Base-by-base conservation (phyloP, 2,329 filamentous ascomycete genomes). In the Arthrinium puccinioides region DNA sequence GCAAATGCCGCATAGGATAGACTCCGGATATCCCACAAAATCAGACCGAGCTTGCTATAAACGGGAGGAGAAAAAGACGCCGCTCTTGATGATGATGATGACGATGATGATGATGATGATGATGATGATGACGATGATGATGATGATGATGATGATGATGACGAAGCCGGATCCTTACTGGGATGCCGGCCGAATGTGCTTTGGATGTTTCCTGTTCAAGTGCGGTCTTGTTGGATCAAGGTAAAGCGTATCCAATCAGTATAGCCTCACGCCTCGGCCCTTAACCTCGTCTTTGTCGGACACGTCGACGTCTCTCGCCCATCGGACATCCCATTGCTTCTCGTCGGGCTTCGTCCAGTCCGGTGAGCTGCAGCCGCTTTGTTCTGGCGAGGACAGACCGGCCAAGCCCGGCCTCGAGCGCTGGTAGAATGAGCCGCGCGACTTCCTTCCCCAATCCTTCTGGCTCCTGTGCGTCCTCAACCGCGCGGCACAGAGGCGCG, bases 281-380 rank as follows among this genome's bases (percentile, higher is more conserved):
- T 3, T n/a, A 6, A 20, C 33, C 10, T 19, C 25, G 33, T n/a
- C 33, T 24, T 36, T 28, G 16, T 36, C 33, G 7, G 19, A 18
- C 14, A 20, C 33, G 24, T n/a, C 19, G 8, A 24, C 20, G 19
- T 36, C 33, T n/a, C 33, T 26, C 6, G 33, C 33, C 33, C 33
- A 36, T 18, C 33, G 33, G 7, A 36, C 33, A 21, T 36, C 33
- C 33, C 33, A 36, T 26, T 36, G 23, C 24, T 36, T 36, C 24
- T 36, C 33, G 3, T 28, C 24, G 25, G 8, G 13, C 25, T 27
- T 27, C 28, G 33, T 18, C 23, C 26, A 20, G 19, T 26, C 24
- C 18, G 28, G 16, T 16, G 28, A 20, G 8, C 26, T 18, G 19
- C 23, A 16, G 20, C 18, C n/a, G 33, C 23, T 36, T n/a, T n/a